Evolutionary conservation across 768 basidiomycete genomes (phyloP).

Genomic region (Podaxis rugospora): DNA sequence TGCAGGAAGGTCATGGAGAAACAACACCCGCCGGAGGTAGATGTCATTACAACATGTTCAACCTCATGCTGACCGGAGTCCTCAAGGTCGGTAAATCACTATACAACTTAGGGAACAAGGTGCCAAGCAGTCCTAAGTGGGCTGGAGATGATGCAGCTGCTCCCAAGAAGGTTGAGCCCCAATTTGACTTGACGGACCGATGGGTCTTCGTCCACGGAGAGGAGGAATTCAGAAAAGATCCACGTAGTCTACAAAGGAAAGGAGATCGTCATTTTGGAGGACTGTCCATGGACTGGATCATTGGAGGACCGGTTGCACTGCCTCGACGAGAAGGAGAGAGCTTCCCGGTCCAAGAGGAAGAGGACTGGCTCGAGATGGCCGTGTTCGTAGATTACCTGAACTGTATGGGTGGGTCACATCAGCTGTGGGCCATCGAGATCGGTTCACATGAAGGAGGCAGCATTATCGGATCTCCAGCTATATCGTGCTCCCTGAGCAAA

Average conservation of each 20-base stretch:
- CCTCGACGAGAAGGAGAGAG: slow-evolving; percentile 5
- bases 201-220: slow-evolving; percentile 12
- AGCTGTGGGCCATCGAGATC: slow-evolving; percentile 8
- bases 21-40: neutral
- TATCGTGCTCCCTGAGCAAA: slow-evolving; percentile 12
- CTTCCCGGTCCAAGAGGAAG: slow-evolving; percentile 1
- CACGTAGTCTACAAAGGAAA: slow-evolving; percentile 5
- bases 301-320: slow-evolving; percentile 8
- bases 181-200: slow-evolving; percentile 9
- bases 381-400: slow-evolving; percentile 8
- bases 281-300: slow-evolving; percentile 11
- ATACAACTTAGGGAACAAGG: slow-evolving; percentile 2
- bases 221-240: slow-evolving; percentile 1
- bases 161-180: slow-evolving; percentile 8
- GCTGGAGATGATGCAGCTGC: slow-evolving; percentile 9
- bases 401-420: slow-evolving; percentile 9
- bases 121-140: neutral
- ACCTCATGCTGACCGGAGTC: neutral
- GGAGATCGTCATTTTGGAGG: slow-evolving; percentile 6
- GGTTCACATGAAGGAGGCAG: neutral
- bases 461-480: slow-evolving; percentile 22
- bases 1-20: neutral
- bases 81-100: slow-evolving; percentile 4
- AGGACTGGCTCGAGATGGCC: neutral
- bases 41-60: slow-evolving; percentile 8